Evolutionary conservation across 78 protist species (phyloP).

Genomic region (Dictyostelium firmibasis): DNA sequence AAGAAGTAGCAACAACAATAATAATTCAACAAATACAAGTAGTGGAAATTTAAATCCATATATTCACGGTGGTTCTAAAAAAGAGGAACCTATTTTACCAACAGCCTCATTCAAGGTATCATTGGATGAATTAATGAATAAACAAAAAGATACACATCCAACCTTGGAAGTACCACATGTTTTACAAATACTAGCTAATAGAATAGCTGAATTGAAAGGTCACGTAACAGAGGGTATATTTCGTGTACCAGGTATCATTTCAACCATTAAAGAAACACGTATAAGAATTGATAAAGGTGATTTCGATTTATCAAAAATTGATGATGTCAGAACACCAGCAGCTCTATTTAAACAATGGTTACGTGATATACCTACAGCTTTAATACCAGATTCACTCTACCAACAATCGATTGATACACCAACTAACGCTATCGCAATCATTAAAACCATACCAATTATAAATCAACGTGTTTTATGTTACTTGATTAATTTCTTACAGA

Average conservation of each 20-base stretch:
- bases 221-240: constrained; percentile 67
- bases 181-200: constrained; percentile 11
- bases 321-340: constrained; percentile 72
- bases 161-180: constrained; percentile 44
- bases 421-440: not conserved
- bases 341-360: constrained; percentile 64
- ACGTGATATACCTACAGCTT: constrained; percentile 56
- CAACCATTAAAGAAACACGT: constrained; percentile 13
- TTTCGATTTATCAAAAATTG: constrained; percentile 44
- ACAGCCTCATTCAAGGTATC: constrained; percentile 54
- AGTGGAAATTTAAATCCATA: not conserved
- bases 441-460: constrained; percentile 32
- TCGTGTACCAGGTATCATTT: constrained; percentile 72
- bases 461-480: constrained; percentile 32
- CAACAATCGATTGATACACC: constrained; percentile 16
- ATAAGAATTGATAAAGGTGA: constrained; percentile 41
- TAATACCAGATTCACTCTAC: constrained; percentile 51
- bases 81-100: constrained; percentile 27
- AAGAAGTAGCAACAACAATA: not conserved
- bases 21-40: not conserved
- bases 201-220: constrained; percentile 26
- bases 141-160: constrained; percentile 59
- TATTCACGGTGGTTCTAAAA: not conserved
- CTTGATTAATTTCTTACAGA: constrained; percentile 32
- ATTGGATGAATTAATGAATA: constrained; percentile 41